Evolutionary conservation across 805 yeast genomes (phyloP).

Genomic region (Kodamaea sagamina): DNA sequence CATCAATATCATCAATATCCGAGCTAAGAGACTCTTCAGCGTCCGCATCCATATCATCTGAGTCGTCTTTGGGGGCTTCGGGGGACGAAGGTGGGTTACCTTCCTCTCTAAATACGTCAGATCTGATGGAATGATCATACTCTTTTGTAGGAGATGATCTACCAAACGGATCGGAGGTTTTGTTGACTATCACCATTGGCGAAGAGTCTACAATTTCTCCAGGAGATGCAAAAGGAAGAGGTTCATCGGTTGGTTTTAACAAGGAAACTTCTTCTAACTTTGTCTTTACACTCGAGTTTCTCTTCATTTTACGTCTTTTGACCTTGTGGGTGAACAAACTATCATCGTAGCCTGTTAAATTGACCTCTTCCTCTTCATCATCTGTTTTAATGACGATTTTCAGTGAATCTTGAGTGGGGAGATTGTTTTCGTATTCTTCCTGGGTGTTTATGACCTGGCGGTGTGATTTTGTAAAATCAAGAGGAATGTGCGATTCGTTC

Average conservation of each 20-base stretch:
- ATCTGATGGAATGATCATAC: conserved; percentile 19
- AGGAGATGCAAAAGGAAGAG: conserved; percentile 14
- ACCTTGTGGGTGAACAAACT: conserved; percentile 28
- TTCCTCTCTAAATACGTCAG: conserved; percentile 6
- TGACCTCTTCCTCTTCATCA: conserved; percentile 20
- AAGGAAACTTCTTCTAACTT: neutral
- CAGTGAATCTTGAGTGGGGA: neutral
- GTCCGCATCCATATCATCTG: neutral
- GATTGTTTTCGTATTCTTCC: conserved; percentile 16
- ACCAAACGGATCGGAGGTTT: conserved; percentile 7
- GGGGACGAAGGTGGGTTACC: conserved; percentile 11
- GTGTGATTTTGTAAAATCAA: conserved; percentile 20
- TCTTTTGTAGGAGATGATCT: conserved; percentile 9
- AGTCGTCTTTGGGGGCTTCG: neutral
- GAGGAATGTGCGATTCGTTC: no score
- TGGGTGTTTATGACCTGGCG: conserved; percentile 38
- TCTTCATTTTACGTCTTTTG: conserved; percentile 14
- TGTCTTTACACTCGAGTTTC: conserved; percentile 2
- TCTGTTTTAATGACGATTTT: conserved; percentile 17
- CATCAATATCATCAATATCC: conserved; percentile 25
- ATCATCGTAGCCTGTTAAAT: conserved; percentile 23
- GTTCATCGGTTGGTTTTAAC: neutral
- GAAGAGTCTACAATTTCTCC: conserved; percentile 25
- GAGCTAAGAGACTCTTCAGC: conserved; percentile 14
- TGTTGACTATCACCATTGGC: conserved; percentile 15